Percentiles rank a stretch among this genome's conserved stretches.
These are phyloP conservation scores for Phytophthora pseudosyringae DNA, from an alignment of 352 stramenopile genomes.

Conservation along the genomic window DNA sequence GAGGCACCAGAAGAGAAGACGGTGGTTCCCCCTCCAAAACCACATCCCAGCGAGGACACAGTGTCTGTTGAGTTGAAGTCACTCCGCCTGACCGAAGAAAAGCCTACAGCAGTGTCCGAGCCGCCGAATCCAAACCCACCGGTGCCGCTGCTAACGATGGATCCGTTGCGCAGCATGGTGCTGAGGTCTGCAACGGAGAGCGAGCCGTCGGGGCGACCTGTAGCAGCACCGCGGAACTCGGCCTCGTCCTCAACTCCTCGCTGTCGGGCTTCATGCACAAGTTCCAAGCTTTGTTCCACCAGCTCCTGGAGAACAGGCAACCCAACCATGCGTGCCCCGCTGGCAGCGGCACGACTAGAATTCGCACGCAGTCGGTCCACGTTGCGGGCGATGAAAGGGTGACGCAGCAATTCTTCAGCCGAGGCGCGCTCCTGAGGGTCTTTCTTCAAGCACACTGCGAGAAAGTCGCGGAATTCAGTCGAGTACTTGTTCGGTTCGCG, in stretches of 20 bases:
- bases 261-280: slow-evolving; percentile 63
- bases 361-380: slow-evolving; percentile 50
- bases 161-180: slow-evolving; percentile 64
- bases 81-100: slow-evolving; percentile 31
- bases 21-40: slow-evolving; percentile 25
- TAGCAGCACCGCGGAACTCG: slow-evolving; percentile 56
- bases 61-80: slow-evolving; percentile 28
- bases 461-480: slow-evolving; percentile 61
- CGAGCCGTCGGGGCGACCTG: slow-evolving; percentile 61
- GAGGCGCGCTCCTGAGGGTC: slow-evolving; percentile 55
- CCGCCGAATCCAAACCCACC: slow-evolving; percentile 23
- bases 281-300: slow-evolving; percentile 73
- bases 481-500: slow-evolving; percentile 51
- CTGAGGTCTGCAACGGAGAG: slow-evolving; percentile 69
- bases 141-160: slow-evolving; percentile 22
- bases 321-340: slow-evolving; percentile 28
- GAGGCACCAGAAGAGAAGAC: slow-evolving; percentile 26
- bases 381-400: slow-evolving; percentile 71
- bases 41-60: neutral
- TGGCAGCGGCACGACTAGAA: slow-evolving; percentile 22
- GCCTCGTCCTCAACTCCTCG: slow-evolving; percentile 56
- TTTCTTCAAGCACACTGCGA: slow-evolving; percentile 73
- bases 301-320: slow-evolving; percentile 73
- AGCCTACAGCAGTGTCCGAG: slow-evolving; percentile 40
- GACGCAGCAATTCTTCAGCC: slow-evolving; percentile 54